Base-by-base conservation (phyloP, 345 rosid species). In the Rubroshorea leprosula region DNA sequence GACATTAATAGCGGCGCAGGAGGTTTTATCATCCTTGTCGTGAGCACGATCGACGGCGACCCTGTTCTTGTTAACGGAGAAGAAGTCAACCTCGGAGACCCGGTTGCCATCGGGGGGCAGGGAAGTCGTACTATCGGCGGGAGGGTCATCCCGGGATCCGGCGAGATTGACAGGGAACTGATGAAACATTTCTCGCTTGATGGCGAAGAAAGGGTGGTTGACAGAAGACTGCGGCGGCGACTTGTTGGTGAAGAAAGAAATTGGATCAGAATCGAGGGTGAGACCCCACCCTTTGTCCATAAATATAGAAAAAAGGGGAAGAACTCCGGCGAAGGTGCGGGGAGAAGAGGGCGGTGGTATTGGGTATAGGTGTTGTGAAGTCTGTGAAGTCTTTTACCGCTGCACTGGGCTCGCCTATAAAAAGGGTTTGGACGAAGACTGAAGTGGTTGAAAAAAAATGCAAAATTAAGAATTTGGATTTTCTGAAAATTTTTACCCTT, bases 211-310 rank as follows among this genome's bases (percentile, higher is more conserved):
- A 68, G 60, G 61, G 60, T 72, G 23, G 52, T 5, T 0, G 44
- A 17, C 16, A 45, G 47, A 13, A 4, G 27, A 52, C 19, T 50
- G 29, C 1, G 21, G 49, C 2, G 38, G 35, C 54, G 23, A 6
- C 23, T 35, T 65, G 47, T 24, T n/a, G n/a, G n/a, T 5, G 65
- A 70, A 67, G 62, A 74, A 63, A 60, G 64, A 20, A 18, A 62
- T 6, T 57, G 78, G 78, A 68, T 82, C 84, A 62, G 91, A 84
- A 73, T 86, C 87, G 66, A 84, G 92, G 63, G 98, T 72, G 14
- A 84, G 90, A 44, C 86, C 86, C 89, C 95, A 87, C 68, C 92
- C 85, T 67, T 72, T 84, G 79, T 86, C 98, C 98, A 91, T 91
- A 79, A 72, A 86, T 64, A 54, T n/a, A 60, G 27, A 29, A 20